Conservation (phyloP, 2,329 filamentous ascomycete genomes). For the Chaetoscypha palmicola region DNA sequence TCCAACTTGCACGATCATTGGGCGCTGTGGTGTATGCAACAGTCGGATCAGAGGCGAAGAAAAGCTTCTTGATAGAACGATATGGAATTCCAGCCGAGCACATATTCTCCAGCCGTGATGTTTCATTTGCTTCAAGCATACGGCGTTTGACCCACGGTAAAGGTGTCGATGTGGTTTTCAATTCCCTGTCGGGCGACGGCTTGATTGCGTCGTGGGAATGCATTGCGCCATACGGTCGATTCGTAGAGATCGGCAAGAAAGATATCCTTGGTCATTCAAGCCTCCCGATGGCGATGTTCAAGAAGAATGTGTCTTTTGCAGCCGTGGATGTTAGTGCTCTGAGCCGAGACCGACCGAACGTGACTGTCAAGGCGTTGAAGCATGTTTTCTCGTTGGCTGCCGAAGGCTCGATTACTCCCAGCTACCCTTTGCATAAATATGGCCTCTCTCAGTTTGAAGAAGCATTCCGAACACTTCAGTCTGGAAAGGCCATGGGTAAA, state of each 20-base stretch:
- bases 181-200: slow-evolving; percentile 21
- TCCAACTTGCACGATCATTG: slow-evolving; percentile 25
- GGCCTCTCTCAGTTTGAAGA: too few relatives aligned
- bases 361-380: too few relatives aligned
- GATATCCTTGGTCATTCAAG: slow-evolving; percentile 17
- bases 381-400: too few relatives aligned
- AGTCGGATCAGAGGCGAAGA: slow-evolving; percentile 26
- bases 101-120: slow-evolving; percentile 35
- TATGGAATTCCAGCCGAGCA: slow-evolving; percentile 32
- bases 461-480: too few relatives aligned
- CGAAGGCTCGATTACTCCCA: too few relatives aligned
- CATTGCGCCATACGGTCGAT: slow-evolving; percentile 32
- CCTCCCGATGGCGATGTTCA: slow-evolving; percentile 33
- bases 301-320: slow-evolving; percentile 35
- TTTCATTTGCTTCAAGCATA: slow-evolving; percentile 31
- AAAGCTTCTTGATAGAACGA: slow-evolving; percentile 22
- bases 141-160: slow-evolving; percentile 15
- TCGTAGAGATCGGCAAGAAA: slow-evolving; percentile 33
- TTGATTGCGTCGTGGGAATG: slow-evolving; percentile 39
- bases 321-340: too few relatives aligned
- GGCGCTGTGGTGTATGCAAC: slow-evolving; percentile 29
- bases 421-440: too few relatives aligned
- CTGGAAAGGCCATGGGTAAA: too few relatives aligned
- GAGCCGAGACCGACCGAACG: too few relatives aligned
- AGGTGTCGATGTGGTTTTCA: slow-evolving; percentile 29